phyloP scores from a whole-genome alignment of 2,329 filamentous ascomycete genomes.

The Xylariaceae sp. region DNA sequence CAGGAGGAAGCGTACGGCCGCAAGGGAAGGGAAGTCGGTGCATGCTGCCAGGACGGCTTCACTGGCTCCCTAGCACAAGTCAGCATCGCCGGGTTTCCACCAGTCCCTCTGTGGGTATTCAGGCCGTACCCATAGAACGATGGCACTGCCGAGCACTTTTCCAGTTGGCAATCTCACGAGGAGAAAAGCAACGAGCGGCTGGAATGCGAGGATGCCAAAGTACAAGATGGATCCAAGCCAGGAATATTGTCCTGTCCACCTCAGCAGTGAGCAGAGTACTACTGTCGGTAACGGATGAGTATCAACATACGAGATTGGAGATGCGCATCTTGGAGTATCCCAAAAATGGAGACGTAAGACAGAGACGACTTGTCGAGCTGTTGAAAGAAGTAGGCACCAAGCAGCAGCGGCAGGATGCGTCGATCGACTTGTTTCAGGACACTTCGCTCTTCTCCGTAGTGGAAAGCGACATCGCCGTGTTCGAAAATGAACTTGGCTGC shows the following conservation, averaged over 20 bases:
- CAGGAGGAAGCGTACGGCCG: slow-evolving; percentile 42
- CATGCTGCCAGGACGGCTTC: slow-evolving; percentile 50
- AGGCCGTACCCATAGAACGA: slow-evolving; percentile 45
- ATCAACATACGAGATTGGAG: slow-evolving; percentile 10
- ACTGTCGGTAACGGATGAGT: background rate
- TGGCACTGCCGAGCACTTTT: slow-evolving; percentile 48
- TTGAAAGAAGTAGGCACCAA: slow-evolving; percentile 56
- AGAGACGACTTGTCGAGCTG: slow-evolving; percentile 49
- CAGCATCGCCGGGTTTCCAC: slow-evolving; percentile 3
- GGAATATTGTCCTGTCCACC: slow-evolving; percentile 41
- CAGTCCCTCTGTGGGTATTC: background rate
- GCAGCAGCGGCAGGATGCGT: slow-evolving; percentile 46
- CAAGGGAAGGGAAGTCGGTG: slow-evolving; percentile 42
- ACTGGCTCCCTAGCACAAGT: slow-evolving; percentile 34
- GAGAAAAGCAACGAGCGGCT: slow-evolving; percentile 49
- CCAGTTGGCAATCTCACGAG: slow-evolving; percentile 52
- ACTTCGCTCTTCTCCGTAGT: slow-evolving; percentile 45
- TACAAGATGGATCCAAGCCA: slow-evolving; percentile 61
- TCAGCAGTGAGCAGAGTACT: background rate
- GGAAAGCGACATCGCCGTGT: slow-evolving; percentile 39
- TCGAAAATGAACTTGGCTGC: slow-evolving; percentile 43
- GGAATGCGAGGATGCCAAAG: slow-evolving; percentile 56
- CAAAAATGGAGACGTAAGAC: slow-evolving; percentile 46
- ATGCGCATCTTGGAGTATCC: slow-evolving; percentile 33
- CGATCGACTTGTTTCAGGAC: slow-evolving; percentile 46